Evolutionary conservation across 2,329 filamentous ascomycete genomes (phyloP).

Genomic region (Scedosporium minutisporum): DNA sequence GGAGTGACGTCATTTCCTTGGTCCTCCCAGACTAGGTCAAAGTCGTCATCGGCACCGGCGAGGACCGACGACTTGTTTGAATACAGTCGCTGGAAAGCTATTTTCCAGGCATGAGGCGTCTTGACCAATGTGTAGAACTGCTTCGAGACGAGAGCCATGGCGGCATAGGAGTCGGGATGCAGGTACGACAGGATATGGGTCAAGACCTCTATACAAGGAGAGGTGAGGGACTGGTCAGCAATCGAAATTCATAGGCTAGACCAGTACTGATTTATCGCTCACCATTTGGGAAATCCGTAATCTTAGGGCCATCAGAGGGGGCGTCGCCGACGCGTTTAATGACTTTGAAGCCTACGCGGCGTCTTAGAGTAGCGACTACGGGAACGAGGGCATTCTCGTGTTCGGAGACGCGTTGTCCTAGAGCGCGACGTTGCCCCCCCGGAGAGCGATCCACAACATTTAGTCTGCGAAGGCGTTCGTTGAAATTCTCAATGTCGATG

Average conservation of each 20-base stretch:
- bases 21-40: constrained; percentile 17
- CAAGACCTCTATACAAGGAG: constrained; percentile 61
- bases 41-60: constrained; percentile 16
- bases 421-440: constrained; percentile 20
- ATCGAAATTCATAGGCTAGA: constrained; percentile 8
- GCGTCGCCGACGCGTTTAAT: constrained; percentile 27
- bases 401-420: constrained; percentile 46
- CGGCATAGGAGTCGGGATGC: constrained; percentile 71
- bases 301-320: constrained; percentile 28
- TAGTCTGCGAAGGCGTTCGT: constrained; percentile 44
- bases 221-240: constrained; percentile 3
- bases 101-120: constrained; percentile 85
- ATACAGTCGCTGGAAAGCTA: constrained; percentile 86
- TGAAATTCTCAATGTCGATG: constrained; percentile 26
- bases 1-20: constrained; percentile 38
- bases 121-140: constrained; percentile 82
- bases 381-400: constrained; percentile 51
- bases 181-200: constrained; percentile 88
- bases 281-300: constrained; percentile 74
- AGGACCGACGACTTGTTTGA: constrained; percentile 18
- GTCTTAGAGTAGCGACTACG: constrained; percentile 28
- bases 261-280: constrained; percentile 17
- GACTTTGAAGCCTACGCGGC: constrained; percentile 45
- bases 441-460: constrained; percentile 24
- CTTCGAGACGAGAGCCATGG: constrained; percentile 76